phyloP scores from a whole-genome alignment of 352 stramenopile species.

The Phytophthora cryptogea region DNA sequence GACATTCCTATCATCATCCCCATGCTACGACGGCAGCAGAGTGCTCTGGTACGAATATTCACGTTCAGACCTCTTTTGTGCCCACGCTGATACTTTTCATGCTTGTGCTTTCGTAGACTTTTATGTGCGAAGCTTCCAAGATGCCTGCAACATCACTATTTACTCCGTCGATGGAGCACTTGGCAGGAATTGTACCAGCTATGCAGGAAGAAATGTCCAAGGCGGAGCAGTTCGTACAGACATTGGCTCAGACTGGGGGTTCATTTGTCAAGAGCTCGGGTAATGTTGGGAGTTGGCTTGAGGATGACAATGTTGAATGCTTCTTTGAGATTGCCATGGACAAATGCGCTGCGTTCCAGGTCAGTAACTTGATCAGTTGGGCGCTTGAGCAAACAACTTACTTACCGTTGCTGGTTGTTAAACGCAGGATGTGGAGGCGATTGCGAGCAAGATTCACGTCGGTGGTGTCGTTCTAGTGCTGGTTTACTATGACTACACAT shows the following conservation, averaged over 20 bases:
- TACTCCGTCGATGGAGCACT: slow-evolving; percentile 86
- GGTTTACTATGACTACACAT: slow-evolving; percentile 93
- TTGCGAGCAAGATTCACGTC: slow-evolving; percentile 95
- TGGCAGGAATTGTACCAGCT: slow-evolving; percentile 71
- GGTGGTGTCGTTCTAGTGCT: slow-evolving; percentile 90
- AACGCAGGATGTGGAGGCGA: slow-evolving; percentile 88
- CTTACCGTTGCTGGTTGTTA: background rate
- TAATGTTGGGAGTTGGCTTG: slow-evolving; percentile 84
- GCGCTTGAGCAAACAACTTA: background rate
- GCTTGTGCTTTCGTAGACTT: slow-evolving; percentile 53
- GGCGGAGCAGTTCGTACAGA: slow-evolving; percentile 86
- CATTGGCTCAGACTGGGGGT: slow-evolving; percentile 50
- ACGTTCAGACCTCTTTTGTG: background rate
- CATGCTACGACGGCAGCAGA: slow-evolving; percentile 93
- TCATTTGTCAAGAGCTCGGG: slow-evolving; percentile 53
- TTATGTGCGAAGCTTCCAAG: slow-evolving; percentile 92
- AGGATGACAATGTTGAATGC: slow-evolving; percentile 87
- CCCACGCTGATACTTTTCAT: background rate
- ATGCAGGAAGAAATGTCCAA: slow-evolving; percentile 90
- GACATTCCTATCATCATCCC: slow-evolving; percentile 95
- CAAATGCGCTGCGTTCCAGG: slow-evolving; percentile 67
- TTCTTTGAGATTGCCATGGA: slow-evolving; percentile 93
- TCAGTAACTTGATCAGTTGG: slow-evolving; percentile 17
- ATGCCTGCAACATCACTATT: slow-evolving; percentile 91
- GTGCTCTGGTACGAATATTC: slow-evolving; percentile 63